These are phyloP conservation scores for Scutellaria barbata DNA, from an alignment of 257 asterid species.

Conservation along the genomic window DNA sequence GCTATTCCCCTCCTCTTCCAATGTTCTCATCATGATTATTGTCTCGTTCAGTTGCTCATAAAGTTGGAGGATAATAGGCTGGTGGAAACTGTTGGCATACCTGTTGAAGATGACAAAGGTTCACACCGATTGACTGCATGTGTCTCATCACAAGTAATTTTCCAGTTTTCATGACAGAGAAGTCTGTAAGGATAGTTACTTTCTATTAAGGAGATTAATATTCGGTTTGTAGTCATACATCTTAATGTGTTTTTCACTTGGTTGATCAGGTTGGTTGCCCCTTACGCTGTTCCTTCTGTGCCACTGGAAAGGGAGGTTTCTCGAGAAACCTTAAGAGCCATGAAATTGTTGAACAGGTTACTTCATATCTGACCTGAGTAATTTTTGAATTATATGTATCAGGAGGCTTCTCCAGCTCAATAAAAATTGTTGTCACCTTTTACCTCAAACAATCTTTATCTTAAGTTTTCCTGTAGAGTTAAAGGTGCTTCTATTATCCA, in stretches of 20 bases:
- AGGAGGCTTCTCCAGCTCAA: conserved; percentile 16
- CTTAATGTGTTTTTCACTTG: conserved; percentile 27
- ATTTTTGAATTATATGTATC: conserved; percentile 10
- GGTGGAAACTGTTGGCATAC: conserved; percentile 98
- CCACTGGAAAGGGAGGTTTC: conserved; percentile 96
- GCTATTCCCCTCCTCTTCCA: conserved; percentile 7
- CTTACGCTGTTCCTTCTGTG: conserved; percentile 90
- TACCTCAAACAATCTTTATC: no score
- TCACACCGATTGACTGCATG: conserved; percentile 90
- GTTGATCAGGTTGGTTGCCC: conserved; percentile 89
- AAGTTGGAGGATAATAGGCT: conserved; percentile 79
- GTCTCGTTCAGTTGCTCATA: conserved; percentile 66
- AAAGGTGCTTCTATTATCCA: conserved; percentile 6
- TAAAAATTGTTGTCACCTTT: conserved; percentile 4
- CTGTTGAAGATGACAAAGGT: conserved; percentile 71
- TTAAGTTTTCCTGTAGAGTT: not conserved
- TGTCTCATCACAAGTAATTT: conserved; percentile 89
- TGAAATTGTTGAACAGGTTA: conserved; percentile 95
- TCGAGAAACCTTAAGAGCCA: conserved; percentile 91
- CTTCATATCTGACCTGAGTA: conserved; percentile 9
- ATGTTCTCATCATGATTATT: conserved; percentile 27
- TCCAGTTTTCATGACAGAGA: conserved; percentile 1
- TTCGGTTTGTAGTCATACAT: conserved; percentile 27
- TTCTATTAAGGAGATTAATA: conserved; percentile 9
- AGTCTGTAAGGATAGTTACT: conserved; percentile 14